Evolutionary conservation across 768 basidiomycete genomes (phyloP).

Genomic region (Mycena leptocephala): DNA sequence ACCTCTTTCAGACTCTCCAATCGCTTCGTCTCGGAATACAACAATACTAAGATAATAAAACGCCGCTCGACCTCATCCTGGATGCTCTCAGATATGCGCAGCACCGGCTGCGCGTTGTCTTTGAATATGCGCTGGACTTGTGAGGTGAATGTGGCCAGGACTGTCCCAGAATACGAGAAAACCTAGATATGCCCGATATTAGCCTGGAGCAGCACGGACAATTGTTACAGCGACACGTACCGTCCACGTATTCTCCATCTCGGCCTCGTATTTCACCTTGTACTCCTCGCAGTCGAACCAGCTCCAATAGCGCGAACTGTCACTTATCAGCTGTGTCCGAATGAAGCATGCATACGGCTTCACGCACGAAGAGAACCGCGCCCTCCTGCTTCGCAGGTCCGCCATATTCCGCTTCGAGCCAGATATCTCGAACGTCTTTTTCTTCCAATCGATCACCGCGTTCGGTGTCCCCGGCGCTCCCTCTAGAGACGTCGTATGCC

Average conservation of each 20-base stretch:
- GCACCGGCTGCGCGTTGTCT: neutral
- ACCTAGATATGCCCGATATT: slow-evolving; percentile 10
- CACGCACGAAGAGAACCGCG: slow-evolving; percentile 29
- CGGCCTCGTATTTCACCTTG: slow-evolving; percentile 27
- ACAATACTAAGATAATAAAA: slow-evolving; percentile 30
- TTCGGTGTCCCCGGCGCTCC: neutral
- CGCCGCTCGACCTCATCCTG: slow-evolving; percentile 25
- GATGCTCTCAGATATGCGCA: slow-evolving; percentile 7
- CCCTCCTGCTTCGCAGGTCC: slow-evolving; percentile 10
- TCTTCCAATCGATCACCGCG: slow-evolving; percentile 23
- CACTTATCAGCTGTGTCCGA: neutral
- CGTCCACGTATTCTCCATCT: slow-evolving; percentile 30
- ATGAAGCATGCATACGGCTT: neutral
- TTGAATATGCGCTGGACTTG: slow-evolving; percentile 13
- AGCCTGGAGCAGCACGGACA: neutral
- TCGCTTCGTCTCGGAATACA: slow-evolving; percentile 35
- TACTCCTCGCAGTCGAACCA: slow-evolving; percentile 35
- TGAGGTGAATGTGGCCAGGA: slow-evolving; percentile 28
- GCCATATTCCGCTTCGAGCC: neutral
- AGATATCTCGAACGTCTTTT: slow-evolving; percentile 15
- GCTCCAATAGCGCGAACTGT: slow-evolving; percentile 30
- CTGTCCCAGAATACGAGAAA: slow-evolving; percentile 17
- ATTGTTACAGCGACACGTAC: neutral
- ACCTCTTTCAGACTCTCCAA: slow-evolving; percentile 26
- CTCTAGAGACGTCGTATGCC: slow-evolving; percentile 13